Evolutionary conservation across 1,284 basidiomycete genomes (phyloP), one percentile per base, ranked within the genome.

Genomic region (Malassezia nana): DNA sequence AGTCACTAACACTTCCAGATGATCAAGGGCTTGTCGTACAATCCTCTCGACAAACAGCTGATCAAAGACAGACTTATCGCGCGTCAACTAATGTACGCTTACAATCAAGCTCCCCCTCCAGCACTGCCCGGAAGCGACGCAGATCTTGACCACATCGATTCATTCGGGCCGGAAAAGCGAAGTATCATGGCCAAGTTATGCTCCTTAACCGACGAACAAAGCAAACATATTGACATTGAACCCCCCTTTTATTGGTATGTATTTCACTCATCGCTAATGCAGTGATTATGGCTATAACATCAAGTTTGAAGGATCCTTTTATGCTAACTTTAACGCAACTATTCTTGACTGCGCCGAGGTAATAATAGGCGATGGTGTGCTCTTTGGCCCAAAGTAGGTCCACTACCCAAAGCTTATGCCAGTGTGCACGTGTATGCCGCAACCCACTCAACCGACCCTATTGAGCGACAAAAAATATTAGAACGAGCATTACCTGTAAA

Each of bases 211-310:
- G 13, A 47, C 12, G 54, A 50, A 12, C 30, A 52, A 12, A 33
- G 43, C 13, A 7, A 45, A 4, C 39, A 28, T 12, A 51, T 64
- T 26, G 57, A 57, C 24, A 50, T 65, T 20, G 64, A 65, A 22
- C 63, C 63, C 3, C 61, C 61, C 0, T 60, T 65, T 20, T 58
- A 35, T 28, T 53, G 51, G 55, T 60, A 46, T 30, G 55, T 43
- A 15, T 13, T 18, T 13, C 4, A 1, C 25, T 22, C 20, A 28
- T 13, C 26, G 24, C 24, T 7, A 26, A 8, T 18, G 24, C 26
- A 53, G 58, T 33, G 62, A 66, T 44, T 64, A 62, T 29, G 64
- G 64, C 2, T 48, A 44, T 15, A 66, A 66, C 33, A 62, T 66
- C 30, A 57, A 55, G 25, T 54, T 66, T 10, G 62, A 63, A 35